These are phyloP conservation scores for Kalmusia sp. DNA, from an alignment of 2,329 filamentous ascomycete species.

Conservation along the genomic window DNA sequence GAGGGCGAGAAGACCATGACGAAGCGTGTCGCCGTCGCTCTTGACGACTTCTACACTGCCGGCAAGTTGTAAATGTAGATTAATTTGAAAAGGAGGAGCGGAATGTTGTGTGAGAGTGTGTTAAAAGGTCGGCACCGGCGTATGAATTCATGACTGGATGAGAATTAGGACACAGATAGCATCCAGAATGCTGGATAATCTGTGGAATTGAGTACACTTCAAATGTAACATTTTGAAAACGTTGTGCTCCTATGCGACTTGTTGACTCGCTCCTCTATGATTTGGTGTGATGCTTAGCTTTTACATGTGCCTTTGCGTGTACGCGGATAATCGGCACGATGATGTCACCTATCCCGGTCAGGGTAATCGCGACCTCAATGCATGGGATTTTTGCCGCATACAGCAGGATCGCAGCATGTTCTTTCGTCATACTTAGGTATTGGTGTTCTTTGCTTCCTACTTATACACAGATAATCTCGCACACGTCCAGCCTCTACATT, in stretches of 20 bases:
- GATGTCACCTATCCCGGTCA: conserved; percentile 2
- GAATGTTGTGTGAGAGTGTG: not conserved
- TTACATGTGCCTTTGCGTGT: too few species aligned
- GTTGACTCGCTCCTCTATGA: too few species aligned
- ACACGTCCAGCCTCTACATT: not conserved
- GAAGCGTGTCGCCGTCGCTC: conserved; percentile 75
- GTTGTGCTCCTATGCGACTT: too few species aligned
- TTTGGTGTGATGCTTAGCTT: too few species aligned
- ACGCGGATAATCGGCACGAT: not conserved
- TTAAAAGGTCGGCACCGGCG: conserved; percentile 14
- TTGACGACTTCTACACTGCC: conserved; percentile 90
- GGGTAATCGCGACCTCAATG: not conserved
- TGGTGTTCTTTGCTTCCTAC: not conserved
- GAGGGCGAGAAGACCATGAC: conserved; percentile 97
- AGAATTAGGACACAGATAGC: conserved; percentile 1
- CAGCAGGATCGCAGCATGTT: not conserved
- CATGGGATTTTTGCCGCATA: not conserved
- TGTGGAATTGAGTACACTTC: not conserved
- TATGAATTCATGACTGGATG: conserved; percentile 17
- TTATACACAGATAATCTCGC: not conserved
- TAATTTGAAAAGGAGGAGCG: not conserved
- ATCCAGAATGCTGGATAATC: not conserved
- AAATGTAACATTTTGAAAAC: conserved; percentile 6
- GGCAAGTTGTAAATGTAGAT: conserved; percentile 69
- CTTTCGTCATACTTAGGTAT: conserved; percentile 10